Evolutionary conservation across 371 early-diverging fungal species (phyloP).

Genomic region (Scutellospora calospora): DNA sequence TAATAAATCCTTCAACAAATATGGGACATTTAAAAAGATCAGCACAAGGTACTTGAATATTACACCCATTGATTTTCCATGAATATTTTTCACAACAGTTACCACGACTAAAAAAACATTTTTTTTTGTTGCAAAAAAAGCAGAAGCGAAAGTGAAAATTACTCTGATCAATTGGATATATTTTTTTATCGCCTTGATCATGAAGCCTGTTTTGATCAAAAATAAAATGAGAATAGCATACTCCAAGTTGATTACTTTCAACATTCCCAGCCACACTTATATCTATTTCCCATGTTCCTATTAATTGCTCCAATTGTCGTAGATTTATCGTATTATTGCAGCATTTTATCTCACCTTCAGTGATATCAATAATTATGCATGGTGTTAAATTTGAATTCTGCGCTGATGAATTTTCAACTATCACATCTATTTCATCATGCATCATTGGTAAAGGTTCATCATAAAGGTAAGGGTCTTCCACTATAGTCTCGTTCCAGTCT

Average conservation of each 20-base stretch:
- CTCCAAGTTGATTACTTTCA: not conserved
- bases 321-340: not conserved
- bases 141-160: not conserved
- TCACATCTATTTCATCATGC: too few species aligned
- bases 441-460: too few species aligned
- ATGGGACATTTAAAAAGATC: not conserved
- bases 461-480: too few species aligned
- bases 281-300: constrained; percentile 30
- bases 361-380: not conserved
- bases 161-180: not conserved
- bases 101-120: constrained; percentile 2
- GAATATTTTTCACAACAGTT: not conserved
- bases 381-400: too few species aligned
- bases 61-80: not conserved
- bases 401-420: too few species aligned
- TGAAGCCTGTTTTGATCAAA: constrained; percentile 25
- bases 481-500: too few species aligned
- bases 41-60: constrained; percentile 20
- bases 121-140: constrained; percentile 28
- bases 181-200: not conserved
- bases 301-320: not conserved
- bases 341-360: not conserved
- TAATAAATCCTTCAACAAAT: not conserved
- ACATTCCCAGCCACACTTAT: not conserved
- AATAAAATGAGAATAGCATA: not conserved